These are phyloP conservation scores for Lobosporangium transversale DNA, from an alignment of 192 early-diverging fungal genomes.

Conservation along the genomic window DNA sequence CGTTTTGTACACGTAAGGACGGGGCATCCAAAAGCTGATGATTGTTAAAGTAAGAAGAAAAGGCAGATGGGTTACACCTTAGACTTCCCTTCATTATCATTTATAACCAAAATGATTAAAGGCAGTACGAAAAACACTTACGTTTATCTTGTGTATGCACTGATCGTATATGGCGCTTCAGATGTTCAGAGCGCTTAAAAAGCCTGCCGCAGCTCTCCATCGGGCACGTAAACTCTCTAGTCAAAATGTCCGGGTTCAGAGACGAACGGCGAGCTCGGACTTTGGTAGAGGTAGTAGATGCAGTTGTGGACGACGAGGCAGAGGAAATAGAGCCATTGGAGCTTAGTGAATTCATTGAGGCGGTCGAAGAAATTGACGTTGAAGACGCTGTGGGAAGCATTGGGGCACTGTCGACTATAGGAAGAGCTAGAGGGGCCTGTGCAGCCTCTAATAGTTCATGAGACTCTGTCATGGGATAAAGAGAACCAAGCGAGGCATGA, in stretches of 20 bases:
- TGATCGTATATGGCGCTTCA: constrained; percentile 67
- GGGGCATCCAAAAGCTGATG: constrained; percentile 61
- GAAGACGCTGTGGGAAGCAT: constrained; percentile 33
- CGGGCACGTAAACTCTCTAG: constrained; percentile 51
- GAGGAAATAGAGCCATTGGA: constrained; percentile 16
- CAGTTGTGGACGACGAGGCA: not conserved
- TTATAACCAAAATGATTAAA: not conserved
- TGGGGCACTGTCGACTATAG: constrained; percentile 6
- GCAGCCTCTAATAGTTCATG: constrained; percentile 30
- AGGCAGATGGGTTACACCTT: constrained; percentile 2
- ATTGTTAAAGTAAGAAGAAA: not conserved
- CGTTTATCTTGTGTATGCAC: constrained; percentile 72
- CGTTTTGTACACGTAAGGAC: constrained; percentile 58
- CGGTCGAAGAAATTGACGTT: constrained; percentile 30
- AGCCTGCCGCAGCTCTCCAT: constrained; percentile 59
- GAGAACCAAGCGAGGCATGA: constrained; percentile 33
- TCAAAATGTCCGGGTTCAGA: constrained; percentile 14
- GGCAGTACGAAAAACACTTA: constrained; percentile 35
- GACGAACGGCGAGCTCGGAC: constrained; percentile 27
- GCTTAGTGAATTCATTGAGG: constrained; percentile 9
- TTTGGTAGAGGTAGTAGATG: constrained; percentile 4
- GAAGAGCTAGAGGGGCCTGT: not conserved
- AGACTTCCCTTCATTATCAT: not conserved
- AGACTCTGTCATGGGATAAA: constrained; percentile 31
- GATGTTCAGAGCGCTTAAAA: constrained; percentile 66